Percentiles rank a stretch among this genome's conserved stretches.
Conservation (phyloP, 495 filamentous ascomycete genomes). For the Venustampulla echinocandica region DNA sequence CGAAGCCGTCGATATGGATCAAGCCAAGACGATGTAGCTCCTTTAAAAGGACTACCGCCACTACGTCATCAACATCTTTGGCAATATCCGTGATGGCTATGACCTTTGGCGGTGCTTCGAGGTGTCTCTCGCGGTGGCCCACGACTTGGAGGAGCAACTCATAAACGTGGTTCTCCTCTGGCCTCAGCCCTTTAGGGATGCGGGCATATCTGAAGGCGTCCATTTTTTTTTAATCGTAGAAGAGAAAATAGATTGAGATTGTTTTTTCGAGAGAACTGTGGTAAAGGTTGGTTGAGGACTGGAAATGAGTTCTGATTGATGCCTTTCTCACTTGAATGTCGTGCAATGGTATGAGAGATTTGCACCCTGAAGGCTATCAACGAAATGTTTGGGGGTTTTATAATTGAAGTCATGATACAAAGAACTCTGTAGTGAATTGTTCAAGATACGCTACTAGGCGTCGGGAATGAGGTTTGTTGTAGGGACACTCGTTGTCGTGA, state of each 20-base stretch:
- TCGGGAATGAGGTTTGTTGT: no score
- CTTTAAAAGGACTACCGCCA: constrained; percentile 12
- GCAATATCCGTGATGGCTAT: constrained; percentile 18
- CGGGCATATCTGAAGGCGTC: no score
- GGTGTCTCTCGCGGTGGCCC: neutral
- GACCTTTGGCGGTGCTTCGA: constrained; percentile 6
- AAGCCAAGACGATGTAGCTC: constrained; percentile 18
- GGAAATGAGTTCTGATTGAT: no score
- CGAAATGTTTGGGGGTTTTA: no score
- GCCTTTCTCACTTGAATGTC: no score
- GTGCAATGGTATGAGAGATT: no score
- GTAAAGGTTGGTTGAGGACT: no score
- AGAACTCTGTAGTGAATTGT: neutral
- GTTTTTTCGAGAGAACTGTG: no score
- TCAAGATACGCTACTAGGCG: no score
- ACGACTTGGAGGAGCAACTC: constrained; percentile 8
- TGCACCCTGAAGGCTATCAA: no score
- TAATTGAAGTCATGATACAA: neutral
- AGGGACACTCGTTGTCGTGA: no score
- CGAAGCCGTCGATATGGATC: constrained; percentile 15
- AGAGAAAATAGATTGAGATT: no score
- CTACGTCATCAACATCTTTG: constrained; percentile 19
- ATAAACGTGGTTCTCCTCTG: constrained; percentile 10
- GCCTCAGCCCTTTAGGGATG: constrained; percentile 11
- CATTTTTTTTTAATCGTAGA: neutral